These are phyloP conservation scores for Petunia hybrid DNA, from an alignment of 305 asterid genomes.

Conservation along the genomic window DNA sequence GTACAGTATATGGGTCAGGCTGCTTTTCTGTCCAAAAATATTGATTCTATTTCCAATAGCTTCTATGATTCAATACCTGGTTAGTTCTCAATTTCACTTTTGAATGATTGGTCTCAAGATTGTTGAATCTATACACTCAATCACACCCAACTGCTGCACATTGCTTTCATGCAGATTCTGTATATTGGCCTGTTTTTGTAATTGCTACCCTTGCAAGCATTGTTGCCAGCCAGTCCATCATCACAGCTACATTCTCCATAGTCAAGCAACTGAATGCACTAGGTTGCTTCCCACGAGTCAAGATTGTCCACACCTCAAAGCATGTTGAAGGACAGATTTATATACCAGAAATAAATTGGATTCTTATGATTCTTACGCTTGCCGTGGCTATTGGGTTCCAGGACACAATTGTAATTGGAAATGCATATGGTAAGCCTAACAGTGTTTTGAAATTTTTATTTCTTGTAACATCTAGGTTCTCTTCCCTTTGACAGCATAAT, in stretches of 20 bases:
- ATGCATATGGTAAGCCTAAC: slow-evolving; percentile 84
- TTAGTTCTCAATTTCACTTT: slow-evolving; percentile 47
- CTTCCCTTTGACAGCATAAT: not conserved
- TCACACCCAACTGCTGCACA: not conserved
- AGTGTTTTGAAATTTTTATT: not conserved
- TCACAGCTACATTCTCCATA: slow-evolving; percentile 74
- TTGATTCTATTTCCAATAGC: slow-evolving; percentile 59
- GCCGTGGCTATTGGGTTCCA: slow-evolving; percentile 72
- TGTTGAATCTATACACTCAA: not conserved
- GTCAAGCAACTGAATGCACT: slow-evolving; percentile 70
- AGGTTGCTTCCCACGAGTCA: slow-evolving; percentile 79
- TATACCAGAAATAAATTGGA: slow-evolving; percentile 86
- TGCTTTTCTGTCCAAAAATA: slow-evolving; percentile 82
- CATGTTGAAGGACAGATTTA: slow-evolving; percentile 78
- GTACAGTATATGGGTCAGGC: slow-evolving; percentile 99
- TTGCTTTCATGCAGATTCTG: slow-evolving; percentile 56
- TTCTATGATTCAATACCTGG: slow-evolving; percentile 92
- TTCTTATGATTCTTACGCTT: slow-evolving; percentile 83
- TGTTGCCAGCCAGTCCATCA: slow-evolving; percentile 74
- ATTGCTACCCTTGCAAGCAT: slow-evolving; percentile 70
- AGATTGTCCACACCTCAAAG: slow-evolving; percentile 83
- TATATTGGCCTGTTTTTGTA: slow-evolving; percentile 72
- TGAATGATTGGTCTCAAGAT: slow-evolving; percentile 15
- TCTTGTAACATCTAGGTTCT: slow-evolving; percentile 13
- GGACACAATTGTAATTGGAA: slow-evolving; percentile 63